Evolutionary conservation across 495 filamentous ascomycete species (phyloP), one percentile per base, ranked within the genome.

Genomic region (Talaromyces nanjingensis): DNA sequence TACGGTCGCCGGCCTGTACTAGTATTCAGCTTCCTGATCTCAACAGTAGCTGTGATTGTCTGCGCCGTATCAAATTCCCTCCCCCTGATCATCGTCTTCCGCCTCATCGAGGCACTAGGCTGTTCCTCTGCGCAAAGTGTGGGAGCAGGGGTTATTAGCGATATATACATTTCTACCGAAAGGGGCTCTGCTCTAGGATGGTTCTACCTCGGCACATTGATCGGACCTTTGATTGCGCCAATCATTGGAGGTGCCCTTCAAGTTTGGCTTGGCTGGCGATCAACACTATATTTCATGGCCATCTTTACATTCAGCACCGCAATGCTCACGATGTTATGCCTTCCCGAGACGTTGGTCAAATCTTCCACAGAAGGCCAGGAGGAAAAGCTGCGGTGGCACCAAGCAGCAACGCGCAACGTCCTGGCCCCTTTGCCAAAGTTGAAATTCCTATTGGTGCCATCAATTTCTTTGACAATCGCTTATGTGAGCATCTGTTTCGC

Each of bases 331-430:
- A 6, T 67, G 24, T 57, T 69, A 39, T 68, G 65, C 20, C 63
- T 71, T 1, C 72, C 67, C 11, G 71, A 73, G 25, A 73, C 71
- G 0, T 66, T 63, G 33, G 33, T 20, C 2, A 54, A 25, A 6
- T 3, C 52, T 22, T 12, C 52, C n/a, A 12, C 52, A 11, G 52
- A 54, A 54, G 20, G 47, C 47, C 47, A 54, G 52, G 52, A 20
- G 20, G n/a, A 20, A 54, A 54, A 54, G 20, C 52, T 54, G 1
- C 20, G n/a, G 52, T 54, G n/a, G n/a, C 6, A 22, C 20, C 52
- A 54, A 54, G 4, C 18, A 54, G 39, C 39, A 9, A 45, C 6
- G 45, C 22, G 42, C 42, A 60, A 33, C 18, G 52, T 24, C 20
- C 20, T 54, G 52, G 53, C 49, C n/a, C 62, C 62, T n/a, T 27